Evolutionary conservation across 305 asterid species (phyloP).

Genomic region (Euphrasia arctica): DNA sequence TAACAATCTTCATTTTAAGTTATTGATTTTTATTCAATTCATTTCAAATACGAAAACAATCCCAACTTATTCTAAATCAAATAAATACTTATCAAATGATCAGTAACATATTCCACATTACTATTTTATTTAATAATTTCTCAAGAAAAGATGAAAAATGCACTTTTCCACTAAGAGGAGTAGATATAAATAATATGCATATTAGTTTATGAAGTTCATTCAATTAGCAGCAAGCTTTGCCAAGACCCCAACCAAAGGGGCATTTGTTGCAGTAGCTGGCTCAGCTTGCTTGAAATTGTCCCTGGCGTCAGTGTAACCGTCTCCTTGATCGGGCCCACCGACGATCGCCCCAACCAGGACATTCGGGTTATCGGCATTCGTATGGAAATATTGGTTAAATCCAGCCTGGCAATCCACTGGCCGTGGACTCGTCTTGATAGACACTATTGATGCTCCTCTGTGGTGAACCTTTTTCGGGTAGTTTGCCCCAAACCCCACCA

Average conservation of each 20-base stretch:
- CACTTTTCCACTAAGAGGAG: neutral
- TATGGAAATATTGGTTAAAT: constrained; percentile 40
- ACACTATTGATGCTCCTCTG: constrained; percentile 68
- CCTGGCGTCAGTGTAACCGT: constrained; percentile 41
- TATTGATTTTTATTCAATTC: too few relatives aligned
- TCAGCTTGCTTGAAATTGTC: constrained; percentile 52
- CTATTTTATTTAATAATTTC: too few relatives aligned
- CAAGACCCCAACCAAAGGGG: constrained; percentile 61
- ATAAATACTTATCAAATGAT: too few relatives aligned
- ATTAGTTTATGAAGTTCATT: neutral
- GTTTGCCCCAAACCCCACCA: constrained; percentile 66
- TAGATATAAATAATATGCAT: too few relatives aligned
- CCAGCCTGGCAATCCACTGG: constrained; percentile 51
- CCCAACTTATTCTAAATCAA: too few relatives aligned
- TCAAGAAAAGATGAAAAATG: neutral
- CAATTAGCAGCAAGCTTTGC: constrained; percentile 37
- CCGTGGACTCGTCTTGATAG: constrained; percentile 32
- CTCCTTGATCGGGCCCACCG: constrained; percentile 56
- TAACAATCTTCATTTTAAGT: too few relatives aligned
- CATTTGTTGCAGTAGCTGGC: constrained; percentile 45
- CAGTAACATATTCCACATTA: too few relatives aligned
- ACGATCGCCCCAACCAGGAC: constrained; percentile 56
- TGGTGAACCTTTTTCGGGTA: constrained; percentile 58
- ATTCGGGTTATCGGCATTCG: constrained; percentile 50
- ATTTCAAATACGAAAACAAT: too few relatives aligned